Evolutionary conservation across 352 stramenopile genomes (phyloP), one percentile per base, ranked within the genome.

Genomic region (Phytophthora niederhauseri): DNA sequence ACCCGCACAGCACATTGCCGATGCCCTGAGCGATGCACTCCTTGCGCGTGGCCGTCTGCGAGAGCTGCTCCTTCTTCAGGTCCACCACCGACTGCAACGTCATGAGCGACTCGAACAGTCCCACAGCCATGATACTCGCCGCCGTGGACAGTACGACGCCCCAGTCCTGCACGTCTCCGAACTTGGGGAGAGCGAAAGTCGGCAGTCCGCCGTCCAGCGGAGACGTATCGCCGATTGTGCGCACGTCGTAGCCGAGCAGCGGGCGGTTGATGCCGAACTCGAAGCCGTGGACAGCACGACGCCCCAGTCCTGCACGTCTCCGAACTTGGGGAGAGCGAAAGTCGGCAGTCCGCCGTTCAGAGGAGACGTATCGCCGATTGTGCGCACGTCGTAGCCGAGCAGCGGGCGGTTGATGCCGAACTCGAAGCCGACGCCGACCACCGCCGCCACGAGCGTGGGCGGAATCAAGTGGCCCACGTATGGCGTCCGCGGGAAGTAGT

Each of bases 41-140:
- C 43, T 90, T 82, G 12, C 77, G 81, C 58, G 87, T 80, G 55
- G 77, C 76, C 63, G 56, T 81, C 57, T 80, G 85, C 26, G 74
- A 95, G 66, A 82, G 82, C 51, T 84, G 77, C 31, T 84, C 80
- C 63, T 96, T 89, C 48, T 91, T 94, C 28, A 97, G 77, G 70
- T 97, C 90, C n/a, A 97, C 91, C 6, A 98, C 73, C 2, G 97
- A 81, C 67, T 99, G 92, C 61, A 98, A 75, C 17, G 96, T 99
- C 80, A 98, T 91, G 31, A 99, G 84, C 53, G 84, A 97, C 75
- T 99, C 96, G 51, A 99, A 97, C 6, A 96, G 84, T 15, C 94
- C 95, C 24, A 98, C 91, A 6, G 89, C 85, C 19, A 93, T 93
- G 64, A 98, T 90, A 70, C 88, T 98, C 28, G 92, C 84, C 11